Evolutionary conservation across 768 basidiomycete genomes (phyloP).

Genomic region (Paxillus rubicundulus): DNA sequence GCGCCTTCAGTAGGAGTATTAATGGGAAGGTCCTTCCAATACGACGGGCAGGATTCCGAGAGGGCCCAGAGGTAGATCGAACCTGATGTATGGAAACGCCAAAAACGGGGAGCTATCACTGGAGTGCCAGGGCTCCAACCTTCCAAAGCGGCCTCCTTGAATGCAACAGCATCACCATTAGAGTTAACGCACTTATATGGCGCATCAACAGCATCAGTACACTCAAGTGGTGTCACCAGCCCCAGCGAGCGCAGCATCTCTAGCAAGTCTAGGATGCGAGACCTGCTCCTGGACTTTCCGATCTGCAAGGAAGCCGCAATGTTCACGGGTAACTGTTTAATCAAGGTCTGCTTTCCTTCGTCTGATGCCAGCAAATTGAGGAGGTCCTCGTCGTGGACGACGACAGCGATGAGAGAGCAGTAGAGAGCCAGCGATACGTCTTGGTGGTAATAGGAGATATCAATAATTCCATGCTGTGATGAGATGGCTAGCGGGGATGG

Average conservation of each 20-base stretch:
- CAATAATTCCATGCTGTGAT: slow-evolving; percentile 52
- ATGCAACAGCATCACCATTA: slow-evolving; percentile 44
- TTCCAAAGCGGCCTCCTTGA: slow-evolving; percentile 42
- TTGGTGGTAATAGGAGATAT: slow-evolving; percentile 56
- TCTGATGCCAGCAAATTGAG: slow-evolving; percentile 47
- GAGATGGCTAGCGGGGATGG: slow-evolving; percentile 49
- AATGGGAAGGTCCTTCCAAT: slow-evolving; percentile 52
- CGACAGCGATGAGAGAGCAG: slow-evolving; percentile 58
- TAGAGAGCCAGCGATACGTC: slow-evolving; percentile 67
- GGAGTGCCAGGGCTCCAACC: slow-evolving; percentile 46
- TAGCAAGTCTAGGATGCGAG: slow-evolving; percentile 60
- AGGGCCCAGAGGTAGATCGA: slow-evolving; percentile 61
- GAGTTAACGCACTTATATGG: slow-evolving; percentile 45
- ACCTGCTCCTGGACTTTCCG: slow-evolving; percentile 55
- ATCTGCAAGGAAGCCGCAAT: slow-evolving; percentile 55
- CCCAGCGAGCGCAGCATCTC: slow-evolving; percentile 55
- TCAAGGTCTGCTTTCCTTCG: slow-evolving; percentile 44
- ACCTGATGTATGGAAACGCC: slow-evolving; percentile 55
- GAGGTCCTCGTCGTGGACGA: slow-evolving; percentile 58
- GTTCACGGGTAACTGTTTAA: slow-evolving; percentile 52
- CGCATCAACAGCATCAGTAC: slow-evolving; percentile 40
- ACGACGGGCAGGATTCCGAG: slow-evolving; percentile 48
- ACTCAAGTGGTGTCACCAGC: slow-evolving; percentile 57
- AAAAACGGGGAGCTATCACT: slow-evolving; percentile 56
- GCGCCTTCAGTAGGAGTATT: slow-evolving; percentile 37